Evolutionary conservation across 306 rosid genomes (phyloP).

Genomic region (Vachellia pachyceras): DNA sequence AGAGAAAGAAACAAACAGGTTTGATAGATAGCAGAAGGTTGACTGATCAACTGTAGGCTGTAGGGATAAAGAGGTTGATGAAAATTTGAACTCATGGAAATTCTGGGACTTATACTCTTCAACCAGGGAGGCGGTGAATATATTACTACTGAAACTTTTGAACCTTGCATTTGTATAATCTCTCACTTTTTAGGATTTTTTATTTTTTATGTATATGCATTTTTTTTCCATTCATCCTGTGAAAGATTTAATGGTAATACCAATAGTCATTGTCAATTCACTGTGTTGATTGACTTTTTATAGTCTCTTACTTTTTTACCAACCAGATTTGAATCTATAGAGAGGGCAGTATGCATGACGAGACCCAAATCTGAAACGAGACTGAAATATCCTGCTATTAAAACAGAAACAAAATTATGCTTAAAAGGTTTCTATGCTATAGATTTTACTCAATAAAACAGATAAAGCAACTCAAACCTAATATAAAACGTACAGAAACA

Average conservation of each 20-base stretch:
- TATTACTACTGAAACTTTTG: constrained; percentile 20
- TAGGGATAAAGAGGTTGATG: constrained; percentile 22
- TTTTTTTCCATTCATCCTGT: constrained; percentile 16
- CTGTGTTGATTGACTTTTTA: no score
- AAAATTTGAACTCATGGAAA: constrained; percentile 29
- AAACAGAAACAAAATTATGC: neutral
- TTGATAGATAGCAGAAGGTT: neutral
- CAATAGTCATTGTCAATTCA: constrained; percentile 18
- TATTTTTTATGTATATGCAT: constrained; percentile 14
- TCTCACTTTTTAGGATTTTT: constrained; percentile 27
- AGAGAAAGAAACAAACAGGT: constrained; percentile 20
- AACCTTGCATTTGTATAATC: constrained; percentile 13
- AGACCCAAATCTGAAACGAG: neutral
- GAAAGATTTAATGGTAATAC: constrained; percentile 5
- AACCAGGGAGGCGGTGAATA: no score
- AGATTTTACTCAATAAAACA: neutral
- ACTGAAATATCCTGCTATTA: neutral
- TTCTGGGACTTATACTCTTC: constrained; percentile 31
- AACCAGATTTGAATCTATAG: constrained; percentile 1
- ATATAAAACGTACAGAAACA: neutral
- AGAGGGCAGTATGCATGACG: neutral
- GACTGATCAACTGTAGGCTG: constrained; percentile 29
- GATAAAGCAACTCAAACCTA: neutral
- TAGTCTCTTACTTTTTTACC: neutral
- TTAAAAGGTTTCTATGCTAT: neutral